These are phyloP conservation scores for Hypoxylon sp. DNA, from an alignment of 2,329 filamentous ascomycete species.

Conservation along the genomic window DNA sequence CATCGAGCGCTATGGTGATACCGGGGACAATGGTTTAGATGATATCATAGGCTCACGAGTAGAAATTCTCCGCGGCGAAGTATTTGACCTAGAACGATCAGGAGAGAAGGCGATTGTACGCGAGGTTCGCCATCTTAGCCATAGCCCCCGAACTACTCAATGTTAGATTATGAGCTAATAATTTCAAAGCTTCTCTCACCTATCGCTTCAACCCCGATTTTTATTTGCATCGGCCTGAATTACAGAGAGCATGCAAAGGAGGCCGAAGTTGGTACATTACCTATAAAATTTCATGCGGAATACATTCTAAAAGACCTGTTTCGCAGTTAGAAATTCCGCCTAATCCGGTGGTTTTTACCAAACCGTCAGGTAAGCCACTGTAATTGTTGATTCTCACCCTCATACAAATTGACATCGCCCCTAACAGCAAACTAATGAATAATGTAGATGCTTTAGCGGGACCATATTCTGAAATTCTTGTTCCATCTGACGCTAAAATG, in stretches of 20 bases:
- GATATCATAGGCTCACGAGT: slow-evolving; percentile 21
- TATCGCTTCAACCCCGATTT: slow-evolving; percentile 15
- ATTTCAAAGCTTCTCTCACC: slow-evolving; percentile 8
- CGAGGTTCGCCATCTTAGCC: not conserved
- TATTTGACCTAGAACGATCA: slow-evolving; percentile 4
- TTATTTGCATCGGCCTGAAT: slow-evolving; percentile 30
- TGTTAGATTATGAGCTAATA: slow-evolving; percentile 2
- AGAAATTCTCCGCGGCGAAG: slow-evolving; percentile 19
- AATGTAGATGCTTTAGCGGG: slow-evolving; percentile 24
- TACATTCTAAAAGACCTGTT: not conserved
- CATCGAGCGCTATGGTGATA: slow-evolving; percentile 25
- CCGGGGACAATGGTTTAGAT: slow-evolving; percentile 9
- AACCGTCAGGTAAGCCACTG: slow-evolving; percentile 16
- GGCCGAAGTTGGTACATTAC: slow-evolving; percentile 10
- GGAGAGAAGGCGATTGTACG: slow-evolving; percentile 21
- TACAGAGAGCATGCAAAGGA: slow-evolving; percentile 33
- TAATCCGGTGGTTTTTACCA: slow-evolving; percentile 31
- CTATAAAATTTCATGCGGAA: not conserved
- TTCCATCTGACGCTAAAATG: slow-evolving; percentile 18
- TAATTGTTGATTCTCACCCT: not conserved
- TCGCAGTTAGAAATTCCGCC: slow-evolving; percentile 26
- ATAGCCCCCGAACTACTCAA: not conserved
- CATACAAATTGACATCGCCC: not conserved
- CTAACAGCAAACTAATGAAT: too few species aligned
- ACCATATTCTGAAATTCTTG: slow-evolving; percentile 21